Base-by-base conservation (phyloP, 345 rosid species). In the Isatis tinctoria region DNA sequence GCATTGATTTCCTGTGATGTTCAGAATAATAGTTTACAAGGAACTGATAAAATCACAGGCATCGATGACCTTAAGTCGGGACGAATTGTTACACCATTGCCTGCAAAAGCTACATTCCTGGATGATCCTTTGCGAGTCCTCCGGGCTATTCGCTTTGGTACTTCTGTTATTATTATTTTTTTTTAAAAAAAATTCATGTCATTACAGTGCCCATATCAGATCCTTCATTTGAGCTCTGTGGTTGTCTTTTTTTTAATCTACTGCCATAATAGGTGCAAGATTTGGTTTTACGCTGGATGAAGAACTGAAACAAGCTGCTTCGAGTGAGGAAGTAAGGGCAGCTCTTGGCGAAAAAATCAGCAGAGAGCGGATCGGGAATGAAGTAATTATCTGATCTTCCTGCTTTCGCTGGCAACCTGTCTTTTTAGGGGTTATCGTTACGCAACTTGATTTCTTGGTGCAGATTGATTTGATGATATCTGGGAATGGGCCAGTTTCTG, bases 71-170 rank as follows among this genome's bases (percentile, higher is more conserved):
- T 94, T 30, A 87, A 82, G 82, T 83, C 82, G 13, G 97, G 97
- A 81, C 86, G 75, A 75, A 87, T 94, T 72, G 97, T 86, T 45
- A 94, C 98, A 60, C 98, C 98, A 67, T 76, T 91, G 70, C 85
- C 88, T 74, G 88, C 98, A 67, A 90, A 83, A 79, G 88, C 85
- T 69, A 94, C 98, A 0, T 94, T 94, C 82, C 76, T 91, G 82
- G 98, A 94, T 85, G 98, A 94, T 79, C 98, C 97, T 13, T 82
- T 94, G 72, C 86, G 97, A 40, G 96, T 94, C 75, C 97, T 94
- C 69, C 86, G 98, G 74, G 97, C 98, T 75, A 85, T 94, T 82
- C 98, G 98, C 47, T 94, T 94, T 83, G 97, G 98, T 93, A 85
- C 43, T 65, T 71, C 40, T 63, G 51, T 61, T n/a, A n/a, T n/a